A percentile compares a stretch with the other conserved stretches of the same genome.
Conservation (phyloP, 78 protist genomes). For the Paulinella micropora region DNA sequence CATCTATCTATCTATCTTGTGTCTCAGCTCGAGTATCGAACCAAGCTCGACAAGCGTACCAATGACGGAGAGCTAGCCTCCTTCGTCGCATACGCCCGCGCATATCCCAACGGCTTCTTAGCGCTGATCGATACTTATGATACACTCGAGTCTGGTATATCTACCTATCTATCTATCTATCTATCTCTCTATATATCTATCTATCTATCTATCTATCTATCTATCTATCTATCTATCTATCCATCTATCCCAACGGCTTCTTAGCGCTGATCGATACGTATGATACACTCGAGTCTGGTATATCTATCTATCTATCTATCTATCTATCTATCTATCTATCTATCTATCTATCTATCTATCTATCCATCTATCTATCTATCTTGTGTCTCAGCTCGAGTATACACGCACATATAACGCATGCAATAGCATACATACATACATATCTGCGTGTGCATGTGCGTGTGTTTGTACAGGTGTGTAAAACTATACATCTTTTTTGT, state of each 20-base stretch:
- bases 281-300: constrained; percentile 43
- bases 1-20: background rate
- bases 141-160: constrained; percentile 34
- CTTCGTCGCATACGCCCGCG: constrained; percentile 63
- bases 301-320: background rate
- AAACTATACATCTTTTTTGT: too few species aligned
- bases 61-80: constrained; percentile 69
- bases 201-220: background rate
- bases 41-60: constrained; percentile 12
- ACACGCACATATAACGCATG: too few species aligned
- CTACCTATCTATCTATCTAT: background rate
- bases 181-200: background rate
- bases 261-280: constrained; percentile 78
- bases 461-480: too few species aligned
- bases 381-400: too few species aligned
- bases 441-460: too few species aligned
- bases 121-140: constrained; percentile 79
- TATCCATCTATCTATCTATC: background rate
- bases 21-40: background rate
- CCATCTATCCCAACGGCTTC: constrained; percentile 69
- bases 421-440: too few species aligned
- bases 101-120: constrained; percentile 68
- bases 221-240: background rate
- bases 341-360: background rate
- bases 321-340: background rate